Conservation (phyloP, 2,329 filamentous ascomycete species). For the Aureobasidium sp. region DNA sequence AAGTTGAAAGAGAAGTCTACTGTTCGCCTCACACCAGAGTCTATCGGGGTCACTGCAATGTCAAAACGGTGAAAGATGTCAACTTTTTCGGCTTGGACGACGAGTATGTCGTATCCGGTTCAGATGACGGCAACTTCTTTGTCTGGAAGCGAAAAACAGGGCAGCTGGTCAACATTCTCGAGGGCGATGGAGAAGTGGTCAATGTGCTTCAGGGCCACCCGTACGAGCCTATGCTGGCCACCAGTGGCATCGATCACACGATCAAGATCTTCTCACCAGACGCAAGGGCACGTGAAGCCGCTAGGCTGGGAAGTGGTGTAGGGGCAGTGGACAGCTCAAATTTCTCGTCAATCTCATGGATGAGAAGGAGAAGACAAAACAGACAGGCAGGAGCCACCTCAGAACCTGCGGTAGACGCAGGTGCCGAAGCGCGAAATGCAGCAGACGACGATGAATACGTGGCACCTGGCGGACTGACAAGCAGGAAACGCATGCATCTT, state of each 20-base stretch:
- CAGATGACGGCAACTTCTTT: slow-evolving; percentile 58
- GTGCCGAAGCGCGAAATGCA: slow-evolving; percentile 12
- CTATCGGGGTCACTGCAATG: slow-evolving; percentile 58
- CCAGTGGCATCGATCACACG: slow-evolving; percentile 58
- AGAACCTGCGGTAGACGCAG: slow-evolving; percentile 19
- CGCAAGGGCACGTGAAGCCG: slow-evolving; percentile 46
- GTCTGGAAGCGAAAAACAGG: slow-evolving; percentile 59
- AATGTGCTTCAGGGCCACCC: slow-evolving; percentile 62
- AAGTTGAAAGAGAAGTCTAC: slow-evolving; percentile 46
- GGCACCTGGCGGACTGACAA: slow-evolving; percentile 40
- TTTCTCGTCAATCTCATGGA: slow-evolving; percentile 30
- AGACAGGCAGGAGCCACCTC: slow-evolving; percentile 15
- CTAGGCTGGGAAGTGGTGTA: slow-evolving; percentile 50
- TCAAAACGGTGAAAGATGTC: slow-evolving; percentile 60
- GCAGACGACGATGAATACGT: slow-evolving; percentile 31
- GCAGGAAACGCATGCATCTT: slow-evolving; percentile 50
- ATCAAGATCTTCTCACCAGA: slow-evolving; percentile 62
- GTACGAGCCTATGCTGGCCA: slow-evolving; percentile 57
- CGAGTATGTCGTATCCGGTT: slow-evolving; percentile 60
- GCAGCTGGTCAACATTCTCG: slow-evolving; percentile 54
- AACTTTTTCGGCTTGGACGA: slow-evolving; percentile 60
- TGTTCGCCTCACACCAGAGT: slow-evolving; percentile 47
- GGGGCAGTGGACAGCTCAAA: slow-evolving; percentile 36
- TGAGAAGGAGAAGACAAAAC: slow-evolving; percentile 9
- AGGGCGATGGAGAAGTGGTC: slow-evolving; percentile 60